Evolutionary conservation across 306 rosid genomes (phyloP), one percentile per base, ranked within the genome.

Genomic region (Cicer yamashitae): DNA sequence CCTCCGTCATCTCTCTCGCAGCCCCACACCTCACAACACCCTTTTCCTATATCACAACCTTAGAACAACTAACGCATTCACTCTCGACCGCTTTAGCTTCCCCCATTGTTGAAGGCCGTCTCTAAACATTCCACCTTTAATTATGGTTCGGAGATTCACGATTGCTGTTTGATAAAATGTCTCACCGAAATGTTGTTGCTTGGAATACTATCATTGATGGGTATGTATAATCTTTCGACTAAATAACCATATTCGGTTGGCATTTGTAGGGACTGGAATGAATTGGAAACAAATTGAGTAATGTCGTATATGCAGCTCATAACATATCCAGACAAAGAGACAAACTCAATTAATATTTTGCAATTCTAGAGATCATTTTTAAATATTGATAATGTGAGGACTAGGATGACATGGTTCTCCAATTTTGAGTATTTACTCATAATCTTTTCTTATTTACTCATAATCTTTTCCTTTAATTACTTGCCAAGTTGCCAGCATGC

Each of bases 191-290:
- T 82, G 85, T 84, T 5, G 92, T 91, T 70, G 68, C 96, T 3
- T 93, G 98, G 98, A 87, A 84, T 78, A 88, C 86, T 53, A 93
- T 93, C 89, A 81, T 91, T 82, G 86, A 89, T 61, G 98, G 96
- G 89, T 92, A 87, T 67, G 84, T 20, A 22, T 12, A 54, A 54
- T 54, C n/a, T n/a, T n/a, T n/a, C n/a, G n/a, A n/a, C n/a, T n/a
- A n/a, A n/a, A n/a, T n/a, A n/a, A n/a, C n/a, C n/a, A n/a, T n/a
- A n/a, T n/a, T n/a, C n/a, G n/a, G n/a, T n/a, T n/a, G n/a, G n/a
- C n/a, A n/a, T n/a, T n/a, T n/a, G n/a, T n/a, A n/a, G n/a, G n/a
- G n/a, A 18, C 20, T 18, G 1, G 25, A 22, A 22, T 22, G 25
- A 22, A 22, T 22, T 22, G 25, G 25, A 22, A 22, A 22, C 25